A percentile compares a stretch with the other conserved stretches of the same genome.
phyloP scores from a whole-genome alignment of 2,329 filamentous ascomycete genomes.

The Emmonsiellopsis sp. region DNA sequence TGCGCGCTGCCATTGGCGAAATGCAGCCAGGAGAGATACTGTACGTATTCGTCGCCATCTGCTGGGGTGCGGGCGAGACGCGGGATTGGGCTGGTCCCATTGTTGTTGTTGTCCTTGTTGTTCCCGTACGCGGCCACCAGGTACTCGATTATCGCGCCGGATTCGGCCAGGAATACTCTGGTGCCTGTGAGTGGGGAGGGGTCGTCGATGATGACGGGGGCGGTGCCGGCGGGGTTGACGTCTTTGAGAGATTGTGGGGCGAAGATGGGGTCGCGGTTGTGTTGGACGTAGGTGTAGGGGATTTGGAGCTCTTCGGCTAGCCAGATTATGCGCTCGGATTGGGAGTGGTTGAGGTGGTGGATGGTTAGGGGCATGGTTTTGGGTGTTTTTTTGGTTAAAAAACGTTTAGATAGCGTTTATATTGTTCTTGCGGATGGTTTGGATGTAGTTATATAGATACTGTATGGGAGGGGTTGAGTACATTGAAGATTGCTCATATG shows the following conservation, averaged over 20 bases:
- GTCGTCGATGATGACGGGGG: slow-evolving; percentile 52
- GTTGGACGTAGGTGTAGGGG: slow-evolving; percentile 40
- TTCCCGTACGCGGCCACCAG: too few species aligned
- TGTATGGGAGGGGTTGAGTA: too few species aligned
- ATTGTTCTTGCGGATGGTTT: too few species aligned
- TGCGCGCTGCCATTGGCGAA: slow-evolving; percentile 42
- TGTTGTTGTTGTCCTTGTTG: slow-evolving; percentile 9
- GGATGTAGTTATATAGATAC: too few species aligned
- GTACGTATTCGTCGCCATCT: slow-evolving; percentile 50
- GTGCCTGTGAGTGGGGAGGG: not conserved
- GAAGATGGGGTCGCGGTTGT: slow-evolving; percentile 39
- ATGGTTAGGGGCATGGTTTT: slow-evolving; percentile 25
- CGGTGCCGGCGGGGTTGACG: slow-evolving; percentile 43
- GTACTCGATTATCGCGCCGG: too few species aligned
- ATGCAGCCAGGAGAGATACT: slow-evolving; percentile 62
- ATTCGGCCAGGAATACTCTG: too few species aligned
- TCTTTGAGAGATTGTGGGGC: slow-evolving; percentile 31
- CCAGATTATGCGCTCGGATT: slow-evolving; percentile 56
- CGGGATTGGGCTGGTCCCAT: not conserved
- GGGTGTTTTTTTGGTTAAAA: not conserved
- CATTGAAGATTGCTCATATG: too few species aligned
- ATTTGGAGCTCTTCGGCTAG: slow-evolving; percentile 56
- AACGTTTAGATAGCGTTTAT: too few species aligned
- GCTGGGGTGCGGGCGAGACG: slow-evolving; percentile 38
- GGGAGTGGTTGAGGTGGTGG: slow-evolving; percentile 48